Percentiles rank a stretch among this genome's conserved stretches.
Conservation (phyloP, 176 grass and related monocot genomes). For the Panicum miliaceum region DNA sequence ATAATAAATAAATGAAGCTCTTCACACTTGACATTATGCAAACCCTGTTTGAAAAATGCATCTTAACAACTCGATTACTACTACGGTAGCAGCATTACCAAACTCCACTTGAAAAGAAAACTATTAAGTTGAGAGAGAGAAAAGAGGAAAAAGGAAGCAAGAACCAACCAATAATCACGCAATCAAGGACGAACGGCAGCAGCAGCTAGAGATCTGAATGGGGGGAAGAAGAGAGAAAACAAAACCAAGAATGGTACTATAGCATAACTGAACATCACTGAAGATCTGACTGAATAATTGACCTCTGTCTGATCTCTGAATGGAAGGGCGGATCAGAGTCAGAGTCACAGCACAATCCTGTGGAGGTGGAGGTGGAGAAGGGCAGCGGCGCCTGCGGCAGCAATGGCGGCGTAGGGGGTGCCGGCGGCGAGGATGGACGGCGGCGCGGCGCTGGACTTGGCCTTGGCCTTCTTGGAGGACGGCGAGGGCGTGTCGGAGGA, state of each 20-base stretch:
- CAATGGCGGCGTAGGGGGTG: not conserved
- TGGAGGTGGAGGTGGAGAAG: not conserved
- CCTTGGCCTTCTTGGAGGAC: conserved; percentile 15
- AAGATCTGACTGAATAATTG: not conserved
- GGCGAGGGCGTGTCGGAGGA: not conserved
- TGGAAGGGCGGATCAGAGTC: not conserved
- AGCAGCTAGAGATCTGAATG: not conserved
- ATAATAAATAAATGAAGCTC: not conserved
- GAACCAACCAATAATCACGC: conserved; percentile 12
- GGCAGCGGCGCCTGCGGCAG: not conserved
- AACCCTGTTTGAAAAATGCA: not conserved
- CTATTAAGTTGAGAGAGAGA: not conserved
- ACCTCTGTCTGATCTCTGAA: not conserved
- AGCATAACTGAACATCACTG: not conserved
- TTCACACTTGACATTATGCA: conserved; percentile 30
- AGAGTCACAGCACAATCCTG: not conserved
- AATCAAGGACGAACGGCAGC: not conserved
- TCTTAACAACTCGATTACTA: not conserved
- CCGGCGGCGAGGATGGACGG: not conserved
- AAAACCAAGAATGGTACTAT: not conserved
- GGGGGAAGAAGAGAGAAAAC: not conserved
- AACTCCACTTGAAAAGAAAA: not conserved
- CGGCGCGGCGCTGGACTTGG: conserved; percentile 32
- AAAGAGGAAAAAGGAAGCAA: not conserved
- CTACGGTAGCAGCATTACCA: not conserved